Evolutionary conservation across 2,329 filamentous ascomycete species (phyloP), one percentile per base, ranked within the genome.

Genomic region (Saccharata proteae): DNA sequence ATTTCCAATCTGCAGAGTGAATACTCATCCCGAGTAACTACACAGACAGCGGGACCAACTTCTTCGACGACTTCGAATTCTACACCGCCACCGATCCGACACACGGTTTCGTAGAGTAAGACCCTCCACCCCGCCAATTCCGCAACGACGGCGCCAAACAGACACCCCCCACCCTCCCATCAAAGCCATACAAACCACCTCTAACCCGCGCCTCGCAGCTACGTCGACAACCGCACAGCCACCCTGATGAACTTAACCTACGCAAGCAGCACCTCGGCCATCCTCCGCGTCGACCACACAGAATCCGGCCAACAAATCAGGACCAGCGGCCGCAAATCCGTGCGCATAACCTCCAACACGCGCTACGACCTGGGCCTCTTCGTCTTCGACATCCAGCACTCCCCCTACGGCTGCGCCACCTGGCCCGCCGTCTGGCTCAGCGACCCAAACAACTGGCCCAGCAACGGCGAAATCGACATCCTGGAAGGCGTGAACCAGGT

Each of bases 11-110:
- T n/a, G n/a, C n/a, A n/a, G n/a, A n/a, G n/a, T n/a, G n/a, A n/a
- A n/a, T n/a, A n/a, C n/a, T n/a, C n/a, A n/a, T n/a, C n/a, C n/a
- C n/a, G n/a, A n/a, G n/a, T n/a, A n/a, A n/a, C n/a, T n/a, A n/a
- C n/a, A 78, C 46, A 79, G 74, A 73, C 74, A 79, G 47, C 7
- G 43, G 47, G 38, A 38, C 38, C n/a, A 48, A 49, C 30, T 53
- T 55, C 41, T 53, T 54, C 39, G 15, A 37, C 3, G 38, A 41
- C 23, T 54, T 55, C 38, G 36, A 47, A 24, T 47, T 51, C 42
- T 55, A 42, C 43, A 39, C 38, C 19, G 42, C 31, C 5, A 35
- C 43, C 9, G 41, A 45, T 24, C 49, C 49, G 8, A 51, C 42
- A 15, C 35, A 44, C 26, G 48, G 48, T 27, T 49, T 43, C 25